Evolutionary conservation across 1,284 basidiomycete genomes (phyloP), one percentile per base, ranked within the genome.

Genomic region (Anthracocystis setariae): DNA sequence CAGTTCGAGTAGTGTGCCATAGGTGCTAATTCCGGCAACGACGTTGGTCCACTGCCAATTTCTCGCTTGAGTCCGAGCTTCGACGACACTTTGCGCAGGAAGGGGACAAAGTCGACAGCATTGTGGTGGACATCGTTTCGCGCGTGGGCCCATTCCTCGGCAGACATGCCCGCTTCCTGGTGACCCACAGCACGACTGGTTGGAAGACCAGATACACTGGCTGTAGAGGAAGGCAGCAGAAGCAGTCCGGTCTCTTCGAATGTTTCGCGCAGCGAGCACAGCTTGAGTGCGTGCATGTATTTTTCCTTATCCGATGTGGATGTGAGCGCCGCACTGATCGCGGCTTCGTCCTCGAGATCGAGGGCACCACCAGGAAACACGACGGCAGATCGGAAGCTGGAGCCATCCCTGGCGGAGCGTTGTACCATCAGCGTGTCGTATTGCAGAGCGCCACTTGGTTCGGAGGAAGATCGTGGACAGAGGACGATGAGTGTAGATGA

Each of bases 281-380:
- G 63, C 61, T 67, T 72, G 51, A 80, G 63, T 8, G 76, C 59
- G 0, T 39, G 49, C 62, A 72, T 66, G 52, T 76, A 75, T 29
- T 45, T 66, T 44, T 58, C 67, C 54, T 45, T 51, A 20, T 40
- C 44, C 24, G 10, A 20, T 5, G 47, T 7, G 3, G 37, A 13
- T 8, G 54, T 42, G 2, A 72, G 21, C 5, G 69, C 69, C 3
- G 56, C 37, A 25, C 70, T 53, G 43, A 71, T 44, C 7, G 65
- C 69, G 0, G 60, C 59, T 50, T 76, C 66, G 38, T 80, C 76
- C 10, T 70, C 63, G 1, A 72, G 24, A 27, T 80, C 78, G 23
- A 80, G 68, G 3, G 71, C 74, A 8, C 78, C 78, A 24, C 78
- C 78, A 9, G 78, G 78, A 24, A 80, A 80, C n/a, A 80, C 78